Base-by-base conservation (phyloP, 345 rosid genomes). In the Eucalyptus erythrocorys region DNA sequence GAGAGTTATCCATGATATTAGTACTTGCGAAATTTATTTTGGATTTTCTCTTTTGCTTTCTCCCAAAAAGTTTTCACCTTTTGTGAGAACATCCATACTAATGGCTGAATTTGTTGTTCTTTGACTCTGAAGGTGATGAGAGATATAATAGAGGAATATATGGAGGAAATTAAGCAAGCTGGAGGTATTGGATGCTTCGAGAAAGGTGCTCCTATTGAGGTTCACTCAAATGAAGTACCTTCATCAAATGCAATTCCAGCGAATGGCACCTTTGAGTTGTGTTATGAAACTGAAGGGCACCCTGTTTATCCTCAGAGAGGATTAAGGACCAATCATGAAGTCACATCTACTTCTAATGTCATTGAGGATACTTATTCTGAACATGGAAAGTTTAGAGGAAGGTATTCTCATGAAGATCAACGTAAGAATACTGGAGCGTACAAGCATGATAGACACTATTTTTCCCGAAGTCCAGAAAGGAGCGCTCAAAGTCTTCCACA, bases 151-250 rank as follows among this genome's bases (percentile, higher is more conserved):
- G 96, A 93, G 90, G 98, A 93, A 89, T 98, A 92, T 92, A 97
- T 95, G 89, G 96, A 94, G 87, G 98, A 95, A 91, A 93, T 98
- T 86, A 97, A 92, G 92, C 91, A 92, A 92, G 97, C 99, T 30
- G 96, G 99, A 86, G 97, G 98, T 30, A 98, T 98, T 92, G 98
- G 99, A 87, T 94, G 94, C 91, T 94, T 96, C 92, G 98, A 93
- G 87, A 95, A 93, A 88, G 93, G 90, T 87, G 87, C 92, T 71
- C 93, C 89, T 87, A 90, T 90, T 87, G 93, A 87, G 89, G 88
- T 89, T 61, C 81, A 90, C 85, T 88, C 89, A 37, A 91, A 92
- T 80, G 89, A 89, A 50, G 53, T 91, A 48, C 76, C 92, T 37
- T 82, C 90, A 88, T 13, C 86, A 48, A 82, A 88, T 84, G 88